These are phyloP conservation scores for Drechslera avenae DNA, from an alignment of 2,329 filamentous ascomycete genomes.

Conservation along the genomic window DNA sequence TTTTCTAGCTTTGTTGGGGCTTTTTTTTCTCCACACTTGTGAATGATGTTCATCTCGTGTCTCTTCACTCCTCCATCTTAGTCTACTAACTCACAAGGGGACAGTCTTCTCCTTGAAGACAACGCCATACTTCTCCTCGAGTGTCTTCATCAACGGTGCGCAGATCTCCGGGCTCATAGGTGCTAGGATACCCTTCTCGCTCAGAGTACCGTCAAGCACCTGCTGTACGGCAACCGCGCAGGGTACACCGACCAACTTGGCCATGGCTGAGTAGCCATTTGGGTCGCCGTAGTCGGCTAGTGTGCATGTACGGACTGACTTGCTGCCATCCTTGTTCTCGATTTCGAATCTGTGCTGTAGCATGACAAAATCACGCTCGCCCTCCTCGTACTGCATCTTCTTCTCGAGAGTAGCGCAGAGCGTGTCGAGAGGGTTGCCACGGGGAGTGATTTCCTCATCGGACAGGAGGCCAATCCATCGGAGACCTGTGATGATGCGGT, in stretches of 20 bases:
- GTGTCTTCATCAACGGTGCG: slow-evolving; percentile 74
- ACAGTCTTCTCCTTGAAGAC: slow-evolving; percentile 71
- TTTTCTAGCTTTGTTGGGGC: neutral
- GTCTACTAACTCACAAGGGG: slow-evolving; percentile 22
- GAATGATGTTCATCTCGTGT: neutral
- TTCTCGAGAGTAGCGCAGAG: slow-evolving; percentile 85
- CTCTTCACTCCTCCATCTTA: neutral
- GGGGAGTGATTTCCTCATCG: slow-evolving; percentile 69
- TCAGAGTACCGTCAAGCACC: slow-evolving; percentile 76
- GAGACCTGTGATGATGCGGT: slow-evolving; percentile 72
- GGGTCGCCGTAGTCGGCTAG: slow-evolving; percentile 82
- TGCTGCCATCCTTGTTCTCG: slow-evolving; percentile 77
- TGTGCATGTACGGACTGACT: slow-evolving; percentile 79
- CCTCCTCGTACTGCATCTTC: slow-evolving; percentile 87
- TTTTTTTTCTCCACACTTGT: slow-evolving; percentile 4
- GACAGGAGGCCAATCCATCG: slow-evolving; percentile 76
- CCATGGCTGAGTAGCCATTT: slow-evolving; percentile 82
- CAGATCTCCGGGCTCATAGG: slow-evolving; percentile 76
- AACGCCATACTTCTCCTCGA: slow-evolving; percentile 79
- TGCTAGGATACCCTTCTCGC: slow-evolving; percentile 74
- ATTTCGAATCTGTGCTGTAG: slow-evolving; percentile 85
- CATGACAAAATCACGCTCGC: slow-evolving; percentile 82
- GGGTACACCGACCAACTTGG: slow-evolving; percentile 77
- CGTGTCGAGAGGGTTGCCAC: slow-evolving; percentile 85
- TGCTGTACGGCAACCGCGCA: slow-evolving; percentile 76